Evolutionary conservation across 2,329 filamentous ascomycete species (phyloP).

Genomic region (Fusarium sarcochroum): DNA sequence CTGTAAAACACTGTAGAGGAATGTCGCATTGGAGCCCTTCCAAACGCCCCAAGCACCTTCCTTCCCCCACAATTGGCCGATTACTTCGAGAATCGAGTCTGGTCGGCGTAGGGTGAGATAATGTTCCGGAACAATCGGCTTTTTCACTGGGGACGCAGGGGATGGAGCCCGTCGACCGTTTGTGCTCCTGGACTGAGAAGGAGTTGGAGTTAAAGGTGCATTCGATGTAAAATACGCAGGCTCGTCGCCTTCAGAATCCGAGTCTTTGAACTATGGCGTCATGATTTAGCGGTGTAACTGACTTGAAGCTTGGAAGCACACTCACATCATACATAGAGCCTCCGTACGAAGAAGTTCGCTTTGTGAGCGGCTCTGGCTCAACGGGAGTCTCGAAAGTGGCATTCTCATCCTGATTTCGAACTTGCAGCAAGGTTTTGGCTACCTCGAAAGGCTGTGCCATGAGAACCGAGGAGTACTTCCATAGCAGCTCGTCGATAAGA

Average conservation of each 20-base stretch:
- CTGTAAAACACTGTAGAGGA: constrained; percentile 88
- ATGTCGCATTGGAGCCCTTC: constrained; percentile 94
- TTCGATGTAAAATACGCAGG: constrained; percentile 86
- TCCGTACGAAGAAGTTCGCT: constrained; percentile 51
- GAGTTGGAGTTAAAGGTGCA: constrained; percentile 67
- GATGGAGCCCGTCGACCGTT: constrained; percentile 52
- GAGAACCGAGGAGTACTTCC: constrained; percentile 91
- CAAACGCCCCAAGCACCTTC: constrained; percentile 93
- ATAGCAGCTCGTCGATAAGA: constrained; percentile 86
- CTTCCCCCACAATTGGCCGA: constrained; percentile 89
- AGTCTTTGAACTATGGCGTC: constrained; percentile 61
- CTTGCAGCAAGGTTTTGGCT: constrained; percentile 92
- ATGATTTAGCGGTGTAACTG: constrained; percentile 44
- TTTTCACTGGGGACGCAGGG: constrained; percentile 54
- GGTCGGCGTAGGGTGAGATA: constrained; percentile 79
- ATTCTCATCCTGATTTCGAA: constrained; percentile 70
- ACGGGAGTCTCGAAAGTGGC: constrained; percentile 50
- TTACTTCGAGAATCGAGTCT: constrained; percentile 87
- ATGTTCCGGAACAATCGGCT: constrained; percentile 61
- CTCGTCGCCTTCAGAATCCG: constrained; percentile 81
- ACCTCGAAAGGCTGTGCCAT: constrained; percentile 98
- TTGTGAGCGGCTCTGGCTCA: constrained; percentile 47
- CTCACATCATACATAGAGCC: constrained; percentile 56
- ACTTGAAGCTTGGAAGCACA: constrained; percentile 7
- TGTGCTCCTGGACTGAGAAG: constrained; percentile 53